A percentile compares a stretch with the other conserved stretches of the same genome.
phyloP scores from a whole-genome alignment of 1,284 basidiomycete genomes.

The Xerocomus amazonicus region DNA sequence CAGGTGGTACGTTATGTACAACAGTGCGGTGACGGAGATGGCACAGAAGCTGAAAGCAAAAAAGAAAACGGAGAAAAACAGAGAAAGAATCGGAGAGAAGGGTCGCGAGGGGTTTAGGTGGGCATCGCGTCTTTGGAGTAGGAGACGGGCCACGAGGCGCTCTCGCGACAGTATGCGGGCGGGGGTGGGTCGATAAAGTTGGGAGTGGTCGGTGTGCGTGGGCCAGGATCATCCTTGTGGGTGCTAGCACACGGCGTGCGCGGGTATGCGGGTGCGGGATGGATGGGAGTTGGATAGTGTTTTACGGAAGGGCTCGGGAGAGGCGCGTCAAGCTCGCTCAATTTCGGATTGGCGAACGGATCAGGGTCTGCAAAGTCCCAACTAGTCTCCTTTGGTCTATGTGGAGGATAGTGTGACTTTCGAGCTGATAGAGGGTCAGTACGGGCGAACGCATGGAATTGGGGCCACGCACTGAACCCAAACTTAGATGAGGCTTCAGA shows the following conservation, averaged over 20 bases:
- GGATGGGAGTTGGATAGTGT: constrained; percentile 17
- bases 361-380: constrained; percentile 35
- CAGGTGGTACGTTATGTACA: background rate
- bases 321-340: background rate
- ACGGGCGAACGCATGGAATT: too few relatives aligned
- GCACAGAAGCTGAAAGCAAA: background rate
- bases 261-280: constrained; percentile 5
- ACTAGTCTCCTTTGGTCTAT: constrained; percentile 14
- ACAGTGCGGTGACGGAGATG: background rate
- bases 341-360: constrained; percentile 13
- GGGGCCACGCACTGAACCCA: constrained; percentile 20
- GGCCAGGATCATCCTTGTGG: constrained; percentile 22
- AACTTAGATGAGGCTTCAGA: constrained; percentile 31
- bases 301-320: constrained; percentile 1
- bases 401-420: constrained; percentile 27
- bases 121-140: background rate
- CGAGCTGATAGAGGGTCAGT: constrained; percentile 15
- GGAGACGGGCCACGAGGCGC: background rate
- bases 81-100: background rate
- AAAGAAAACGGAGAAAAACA: background rate
- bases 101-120: background rate
- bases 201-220: constrained; percentile 13
- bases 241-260: constrained; percentile 16
- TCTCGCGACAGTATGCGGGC: constrained; percentile 26
- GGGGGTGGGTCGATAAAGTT: constrained; percentile 26